Conservation (phyloP, 805 yeast species). For the Jamesozyma hellenica region DNA sequence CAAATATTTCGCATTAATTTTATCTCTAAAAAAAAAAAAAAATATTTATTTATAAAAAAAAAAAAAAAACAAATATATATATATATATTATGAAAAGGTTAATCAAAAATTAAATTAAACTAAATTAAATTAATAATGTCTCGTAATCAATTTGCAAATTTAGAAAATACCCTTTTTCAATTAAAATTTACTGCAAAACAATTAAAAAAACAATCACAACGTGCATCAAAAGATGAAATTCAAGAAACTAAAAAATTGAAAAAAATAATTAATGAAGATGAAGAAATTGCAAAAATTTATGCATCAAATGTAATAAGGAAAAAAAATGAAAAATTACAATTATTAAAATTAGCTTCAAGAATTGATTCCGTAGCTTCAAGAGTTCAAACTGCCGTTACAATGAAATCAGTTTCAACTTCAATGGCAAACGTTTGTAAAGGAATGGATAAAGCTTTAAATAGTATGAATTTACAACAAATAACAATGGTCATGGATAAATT, state of each 20-base stretch:
- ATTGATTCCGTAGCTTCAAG: constrained; percentile 94
- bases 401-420: constrained; percentile 89
- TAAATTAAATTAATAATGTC: no score
- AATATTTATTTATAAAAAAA: no score
- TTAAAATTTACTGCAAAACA: constrained; percentile 83
- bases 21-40: no score
- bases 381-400: constrained; percentile 95
- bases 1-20: no score
- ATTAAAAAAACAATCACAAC: constrained; percentile 77
- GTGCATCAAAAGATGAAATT: constrained; percentile 83
- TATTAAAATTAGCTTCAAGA: constrained; percentile 73
- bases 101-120: no score
- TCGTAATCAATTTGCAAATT: constrained; percentile 22
- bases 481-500: constrained; percentile 95
- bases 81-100: no score
- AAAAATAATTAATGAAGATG: constrained; percentile 40
- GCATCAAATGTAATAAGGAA: constrained; percentile 95
- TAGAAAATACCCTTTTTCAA: constrained; percentile 30
- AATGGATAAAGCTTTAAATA: constrained; percentile 91
- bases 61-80: no score
- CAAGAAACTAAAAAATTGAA: constrained; percentile 81
- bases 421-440: constrained; percentile 91
- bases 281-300: constrained; percentile 85
- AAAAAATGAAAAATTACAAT: constrained; percentile 71
- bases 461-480: constrained; percentile 89